Conservation (phyloP, 768 basidiomycete genomes). For the Tylopilus rubrobrunneus region DNA sequence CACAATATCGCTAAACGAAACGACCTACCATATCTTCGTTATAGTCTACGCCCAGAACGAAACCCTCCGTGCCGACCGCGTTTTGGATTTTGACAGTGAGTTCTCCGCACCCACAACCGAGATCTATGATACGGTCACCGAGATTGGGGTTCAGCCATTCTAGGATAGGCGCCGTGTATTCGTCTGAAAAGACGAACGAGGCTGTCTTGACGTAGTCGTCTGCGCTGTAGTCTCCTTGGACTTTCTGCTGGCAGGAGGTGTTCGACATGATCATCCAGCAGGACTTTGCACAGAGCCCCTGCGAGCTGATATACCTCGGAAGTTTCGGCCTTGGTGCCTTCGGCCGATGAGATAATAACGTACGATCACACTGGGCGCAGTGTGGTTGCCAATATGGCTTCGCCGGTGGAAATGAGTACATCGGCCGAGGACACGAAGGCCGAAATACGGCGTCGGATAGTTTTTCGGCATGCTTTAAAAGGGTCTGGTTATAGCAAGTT, state of each 20-base stretch:
- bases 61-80: slow-evolving; percentile 47
- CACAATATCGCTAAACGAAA: not conserved
- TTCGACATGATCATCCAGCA: slow-evolving; percentile 8
- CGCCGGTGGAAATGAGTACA: not conserved
- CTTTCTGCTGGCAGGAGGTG: not conserved
- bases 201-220: slow-evolving; percentile 59
- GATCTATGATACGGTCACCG: slow-evolving; percentile 69
- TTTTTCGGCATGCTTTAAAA: not conserved
- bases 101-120: slow-evolving; percentile 85
- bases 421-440: slow-evolving; percentile 21
- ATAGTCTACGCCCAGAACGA: slow-evolving; percentile 65
- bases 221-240: slow-evolving; percentile 52
- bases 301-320: slow-evolving; percentile 1
- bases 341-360: slow-evolving; percentile 16
- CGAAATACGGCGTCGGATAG: not conserved
- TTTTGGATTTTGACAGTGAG: slow-evolving; percentile 57
- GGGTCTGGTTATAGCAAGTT: not conserved
- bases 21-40: slow-evolving; percentile 67
- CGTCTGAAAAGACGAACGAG: slow-evolving; percentile 60
- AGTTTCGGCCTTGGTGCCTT: slow-evolving; percentile 1
- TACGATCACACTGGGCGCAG: not conserved
- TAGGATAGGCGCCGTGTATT: slow-evolving; percentile 51
- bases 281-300: not conserved
- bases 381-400: not conserved
- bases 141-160: slow-evolving; percentile 56